Conservation (phyloP, 1,284 basidiomycete genomes). For the Wolfiporia cocos region DNA sequence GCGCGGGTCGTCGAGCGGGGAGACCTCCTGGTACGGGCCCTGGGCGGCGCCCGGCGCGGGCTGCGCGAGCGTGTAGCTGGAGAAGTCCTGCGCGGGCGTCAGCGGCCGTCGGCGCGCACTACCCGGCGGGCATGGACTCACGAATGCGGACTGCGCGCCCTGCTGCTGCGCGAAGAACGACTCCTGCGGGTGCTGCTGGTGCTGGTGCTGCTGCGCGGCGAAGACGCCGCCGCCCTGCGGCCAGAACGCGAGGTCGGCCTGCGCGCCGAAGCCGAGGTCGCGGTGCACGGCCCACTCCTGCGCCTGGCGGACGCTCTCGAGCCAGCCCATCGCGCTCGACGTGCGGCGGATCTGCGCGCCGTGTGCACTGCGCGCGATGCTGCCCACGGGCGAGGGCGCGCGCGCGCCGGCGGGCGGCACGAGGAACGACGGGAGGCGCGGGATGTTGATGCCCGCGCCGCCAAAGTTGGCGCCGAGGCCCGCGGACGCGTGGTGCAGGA, state of each 20-base stretch:
- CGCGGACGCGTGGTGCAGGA: conserved; percentile 16
- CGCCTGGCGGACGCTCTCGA: conserved; percentile 17
- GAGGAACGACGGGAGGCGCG: conserved; percentile 35
- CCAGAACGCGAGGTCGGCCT: conserved; percentile 42
- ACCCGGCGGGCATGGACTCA: too few relatives aligned
- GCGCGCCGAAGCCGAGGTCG: conserved; percentile 45
- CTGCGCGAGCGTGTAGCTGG: too few relatives aligned
- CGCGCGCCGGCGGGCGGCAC: conserved; percentile 29
- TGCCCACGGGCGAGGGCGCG: conserved; percentile 36
- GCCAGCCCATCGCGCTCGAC: conserved; percentile 25
- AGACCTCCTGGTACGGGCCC: too few relatives aligned
- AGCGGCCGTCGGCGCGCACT: too few relatives aligned
- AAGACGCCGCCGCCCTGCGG: conserved; percentile 14
- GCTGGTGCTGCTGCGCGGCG: neutral
- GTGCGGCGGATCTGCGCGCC: conserved; percentile 33
- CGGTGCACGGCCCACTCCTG: conserved; percentile 27
- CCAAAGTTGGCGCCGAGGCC: too few relatives aligned
- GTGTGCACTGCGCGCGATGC: conserved; percentile 36
- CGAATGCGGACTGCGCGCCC: too few relatives aligned
- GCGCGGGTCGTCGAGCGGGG: too few relatives aligned
- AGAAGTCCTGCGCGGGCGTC: too few relatives aligned
- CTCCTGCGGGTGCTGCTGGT: too few relatives aligned
- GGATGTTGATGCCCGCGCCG: too few relatives aligned
- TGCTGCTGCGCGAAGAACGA: too few relatives aligned
- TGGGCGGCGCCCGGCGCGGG: too few relatives aligned